Evolutionary conservation across 352 stramenopile species (phyloP).

Genomic region (Globisporangium orthogonon): DNA sequence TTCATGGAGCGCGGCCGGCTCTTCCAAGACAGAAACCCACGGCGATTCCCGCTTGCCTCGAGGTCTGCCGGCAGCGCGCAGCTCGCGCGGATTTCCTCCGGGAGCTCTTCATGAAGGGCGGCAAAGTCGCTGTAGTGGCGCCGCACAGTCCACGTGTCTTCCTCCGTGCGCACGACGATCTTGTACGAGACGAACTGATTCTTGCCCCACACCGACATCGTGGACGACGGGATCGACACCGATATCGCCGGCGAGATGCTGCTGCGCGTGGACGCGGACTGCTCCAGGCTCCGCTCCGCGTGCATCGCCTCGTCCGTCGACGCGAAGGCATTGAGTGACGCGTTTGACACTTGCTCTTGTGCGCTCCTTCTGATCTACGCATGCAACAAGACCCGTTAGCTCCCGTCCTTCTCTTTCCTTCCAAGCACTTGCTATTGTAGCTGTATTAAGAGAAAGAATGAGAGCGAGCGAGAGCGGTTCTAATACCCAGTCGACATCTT

Average conservation of each 20-base stretch:
- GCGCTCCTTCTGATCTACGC: neutral
- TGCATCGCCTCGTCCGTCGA: neutral
- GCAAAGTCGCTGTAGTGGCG: constrained; percentile 65
- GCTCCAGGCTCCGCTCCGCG: neutral
- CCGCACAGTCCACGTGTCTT: constrained; percentile 59
- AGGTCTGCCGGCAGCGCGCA: constrained; percentile 41
- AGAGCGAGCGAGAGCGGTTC: neutral
- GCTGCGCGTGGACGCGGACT: constrained; percentile 15
- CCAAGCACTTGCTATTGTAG: no score
- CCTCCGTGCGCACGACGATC: constrained; percentile 62
- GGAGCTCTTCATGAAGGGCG: constrained; percentile 51
- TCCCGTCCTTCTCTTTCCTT: neutral
- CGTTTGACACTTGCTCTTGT: neutral
- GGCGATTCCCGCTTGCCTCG: constrained; percentile 5
- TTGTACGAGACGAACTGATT: constrained; percentile 72
- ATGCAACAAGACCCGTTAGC: neutral
- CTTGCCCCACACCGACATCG: constrained; percentile 64
- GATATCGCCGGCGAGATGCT: constrained; percentile 24
- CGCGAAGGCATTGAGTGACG: neutral
- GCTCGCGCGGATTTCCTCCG: constrained; percentile 29
- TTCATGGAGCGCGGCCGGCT: constrained; percentile 51
- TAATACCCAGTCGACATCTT: constrained; percentile 28
- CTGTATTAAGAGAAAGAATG: neutral
- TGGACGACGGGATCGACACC: constrained; percentile 60
- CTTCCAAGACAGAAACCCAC: constrained; percentile 57